Evolutionary conservation across 768 basidiomycete genomes (phyloP), one percentile per base, ranked within the genome.

Genomic region (Phaeotremella skinneri): DNA sequence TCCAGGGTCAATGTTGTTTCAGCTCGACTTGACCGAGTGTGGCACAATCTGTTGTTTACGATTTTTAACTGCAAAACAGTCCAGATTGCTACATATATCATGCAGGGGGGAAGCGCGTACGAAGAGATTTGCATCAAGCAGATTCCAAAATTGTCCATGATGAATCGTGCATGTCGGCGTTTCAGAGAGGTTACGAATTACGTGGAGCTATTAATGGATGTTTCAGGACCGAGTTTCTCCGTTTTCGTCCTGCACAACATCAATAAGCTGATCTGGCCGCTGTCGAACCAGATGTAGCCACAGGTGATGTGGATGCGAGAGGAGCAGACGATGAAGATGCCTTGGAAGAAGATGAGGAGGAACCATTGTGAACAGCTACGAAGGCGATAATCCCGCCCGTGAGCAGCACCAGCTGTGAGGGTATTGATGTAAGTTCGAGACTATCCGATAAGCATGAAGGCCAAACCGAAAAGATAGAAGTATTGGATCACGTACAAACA

Each of bases 351-450:
- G 17, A 7, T 37, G 34, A 7, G 9, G 34, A 37, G 34, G 43
- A 45, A 21, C 21, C 23, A 13, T 45, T 13, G 21, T 23, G 43
- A 6, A 45, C 21, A 6, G 23, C 43, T 6, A 45, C 43, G 43
- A 45, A 13, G 23, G 43, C 43, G 13, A 52, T 25, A 13, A 52
- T 23, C 4, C 51, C 51, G 16, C 20, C 32, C 30, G 37, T 52
- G 29, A 52, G n/a, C 29, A 52, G 14, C 13, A 25, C 51, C n/a
- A 52, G 6, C 51, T 52, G 29, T 4, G 49, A 25, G 20, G 14
- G n/a, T 37, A 45, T 11, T 7, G 13, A 23, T 45, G 37, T 39
- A 39, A n/a, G 37, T 39, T 9, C 9, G 11, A 39, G 9, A 39
- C n/a, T n/a, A 39, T n/a, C n/a, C 34, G 17, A 17, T 7, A 37